Percentiles rank a stretch among this genome's conserved stretches.
Conservation (phyloP, 2,329 filamentous ascomycete genomes). For the Xylariaceae sp. region DNA sequence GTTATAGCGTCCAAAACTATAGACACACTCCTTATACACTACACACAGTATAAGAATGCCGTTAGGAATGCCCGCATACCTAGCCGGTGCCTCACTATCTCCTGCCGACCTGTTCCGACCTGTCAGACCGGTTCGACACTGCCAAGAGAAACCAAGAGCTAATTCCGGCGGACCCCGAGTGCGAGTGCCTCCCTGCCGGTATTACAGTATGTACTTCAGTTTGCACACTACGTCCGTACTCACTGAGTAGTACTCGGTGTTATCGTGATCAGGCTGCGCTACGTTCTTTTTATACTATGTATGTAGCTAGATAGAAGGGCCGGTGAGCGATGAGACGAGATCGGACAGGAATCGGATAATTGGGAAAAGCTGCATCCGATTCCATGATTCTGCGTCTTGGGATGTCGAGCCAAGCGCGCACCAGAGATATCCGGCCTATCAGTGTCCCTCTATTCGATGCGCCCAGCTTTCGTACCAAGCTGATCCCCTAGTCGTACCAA, state of each 20-base stretch:
- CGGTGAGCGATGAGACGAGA: background rate
- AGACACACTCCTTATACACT: no score
- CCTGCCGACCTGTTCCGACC: background rate
- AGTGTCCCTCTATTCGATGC: background rate
- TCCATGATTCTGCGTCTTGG: background rate
- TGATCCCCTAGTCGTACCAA: constrained; percentile 66
- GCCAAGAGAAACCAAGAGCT: background rate
- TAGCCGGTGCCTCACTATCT: no score
- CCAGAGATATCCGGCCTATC: background rate
- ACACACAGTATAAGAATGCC: background rate
- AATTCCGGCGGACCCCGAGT: background rate
- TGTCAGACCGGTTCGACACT: background rate
- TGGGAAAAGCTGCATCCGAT: background rate
- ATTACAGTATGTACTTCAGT: no score
- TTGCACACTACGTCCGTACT: no score
- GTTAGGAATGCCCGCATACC: no score
- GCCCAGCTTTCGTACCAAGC: background rate
- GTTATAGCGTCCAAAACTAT: no score
- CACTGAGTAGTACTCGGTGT: no score
- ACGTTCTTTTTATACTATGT: background rate
- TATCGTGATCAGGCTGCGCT: background rate
- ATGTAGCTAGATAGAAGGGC: background rate
- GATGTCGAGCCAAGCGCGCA: background rate
- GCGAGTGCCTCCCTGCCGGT: no score
- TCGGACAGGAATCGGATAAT: background rate